phyloP scores from a whole-genome alignment of 202 grass and related monocot species.

The Setaria italica region DNA sequence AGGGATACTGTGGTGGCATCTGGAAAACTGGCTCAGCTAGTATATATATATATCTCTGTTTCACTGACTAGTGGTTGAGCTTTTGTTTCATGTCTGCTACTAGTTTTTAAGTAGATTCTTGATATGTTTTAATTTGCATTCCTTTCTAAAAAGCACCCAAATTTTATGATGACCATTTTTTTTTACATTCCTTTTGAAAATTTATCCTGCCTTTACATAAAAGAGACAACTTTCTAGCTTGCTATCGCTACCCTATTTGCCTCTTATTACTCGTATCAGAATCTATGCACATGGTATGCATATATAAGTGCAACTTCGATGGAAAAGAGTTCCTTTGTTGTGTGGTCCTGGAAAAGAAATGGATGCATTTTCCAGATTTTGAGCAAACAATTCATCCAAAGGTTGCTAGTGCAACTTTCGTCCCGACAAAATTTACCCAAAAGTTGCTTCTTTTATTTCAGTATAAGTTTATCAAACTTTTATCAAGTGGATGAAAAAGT shows the following conservation, averaged over 20 bases:
- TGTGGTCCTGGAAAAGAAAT: slow-evolving; percentile 8
- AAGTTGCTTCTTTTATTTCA: not conserved
- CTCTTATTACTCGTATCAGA: not conserved
- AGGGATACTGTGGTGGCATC: too few relatives aligned
- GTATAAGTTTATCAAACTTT: not conserved
- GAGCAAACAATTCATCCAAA: not conserved
- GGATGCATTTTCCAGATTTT: not conserved
- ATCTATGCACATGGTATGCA: not conserved
- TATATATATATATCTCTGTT: not conserved
- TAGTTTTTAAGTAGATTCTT: not conserved
- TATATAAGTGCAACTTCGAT: not conserved
- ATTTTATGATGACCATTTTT: not conserved
- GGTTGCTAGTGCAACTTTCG: not conserved
- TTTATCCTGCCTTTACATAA: not conserved
- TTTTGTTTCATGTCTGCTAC: not conserved
- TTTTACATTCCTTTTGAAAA: not conserved
- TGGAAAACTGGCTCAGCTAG: not conserved
- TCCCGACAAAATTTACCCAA: not conserved
- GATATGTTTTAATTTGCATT: not conserved
- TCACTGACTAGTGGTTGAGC: too few relatives aligned
- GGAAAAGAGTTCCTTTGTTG: not conserved
- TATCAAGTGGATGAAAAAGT: not conserved
- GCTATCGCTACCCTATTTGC: not conserved
- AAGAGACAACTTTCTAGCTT: not conserved
- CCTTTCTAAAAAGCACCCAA: not conserved